Evolutionary conservation across 1,139 yeast genomes (phyloP).

Genomic region (Diutina neorugosa): DNA sequence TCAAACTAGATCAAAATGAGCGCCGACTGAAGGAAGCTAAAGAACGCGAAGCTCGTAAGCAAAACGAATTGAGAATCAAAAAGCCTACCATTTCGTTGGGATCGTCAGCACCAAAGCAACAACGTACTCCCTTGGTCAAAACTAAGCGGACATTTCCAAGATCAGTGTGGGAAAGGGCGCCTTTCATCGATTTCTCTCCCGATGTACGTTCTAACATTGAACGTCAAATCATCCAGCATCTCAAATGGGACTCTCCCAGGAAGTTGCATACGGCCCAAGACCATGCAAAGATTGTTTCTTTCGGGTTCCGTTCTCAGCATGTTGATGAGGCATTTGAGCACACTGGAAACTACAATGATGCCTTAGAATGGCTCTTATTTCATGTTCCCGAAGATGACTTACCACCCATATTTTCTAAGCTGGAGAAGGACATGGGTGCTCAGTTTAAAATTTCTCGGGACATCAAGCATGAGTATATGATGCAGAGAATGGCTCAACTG

Average conservation of each 20-base stretch:
- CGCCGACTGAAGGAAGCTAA: slow-evolving; percentile 27
- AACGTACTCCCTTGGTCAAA: slow-evolving; percentile 6
- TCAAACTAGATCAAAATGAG: slow-evolving; percentile 42
- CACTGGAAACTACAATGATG: slow-evolving; percentile 38
- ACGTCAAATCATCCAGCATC: slow-evolving; percentile 37
- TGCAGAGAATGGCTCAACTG: slow-evolving; percentile 46
- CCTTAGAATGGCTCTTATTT: slow-evolving; percentile 73
- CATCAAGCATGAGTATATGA: slow-evolving; percentile 24
- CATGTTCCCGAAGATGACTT: slow-evolving; percentile 92
- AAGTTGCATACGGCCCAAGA: background rate
- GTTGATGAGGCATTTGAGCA: slow-evolving; percentile 60
- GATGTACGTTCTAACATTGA: slow-evolving; percentile 44
- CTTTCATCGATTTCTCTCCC: slow-evolving; percentile 37
- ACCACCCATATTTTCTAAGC: slow-evolving; percentile 43
- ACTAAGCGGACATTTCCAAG: slow-evolving; percentile 8
- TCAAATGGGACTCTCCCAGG: slow-evolving; percentile 30
- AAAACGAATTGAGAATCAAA: slow-evolving; percentile 25
- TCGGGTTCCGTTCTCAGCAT: slow-evolving; percentile 66
- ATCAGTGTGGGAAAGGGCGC: slow-evolving; percentile 56
- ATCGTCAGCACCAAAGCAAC: slow-evolving; percentile 5
- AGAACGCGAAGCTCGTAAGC: slow-evolving; percentile 27
- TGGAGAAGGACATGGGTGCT: slow-evolving; percentile 34
- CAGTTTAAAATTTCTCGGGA: slow-evolving; percentile 36
- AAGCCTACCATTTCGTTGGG: slow-evolving; percentile 22
- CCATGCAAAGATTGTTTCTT: slow-evolving; percentile 10